Evolutionary conservation across 2,329 filamentous ascomycete genomes (phyloP), one percentile per base, ranked within the genome.

Genomic region (Scedosporium apiospermum): DNA sequence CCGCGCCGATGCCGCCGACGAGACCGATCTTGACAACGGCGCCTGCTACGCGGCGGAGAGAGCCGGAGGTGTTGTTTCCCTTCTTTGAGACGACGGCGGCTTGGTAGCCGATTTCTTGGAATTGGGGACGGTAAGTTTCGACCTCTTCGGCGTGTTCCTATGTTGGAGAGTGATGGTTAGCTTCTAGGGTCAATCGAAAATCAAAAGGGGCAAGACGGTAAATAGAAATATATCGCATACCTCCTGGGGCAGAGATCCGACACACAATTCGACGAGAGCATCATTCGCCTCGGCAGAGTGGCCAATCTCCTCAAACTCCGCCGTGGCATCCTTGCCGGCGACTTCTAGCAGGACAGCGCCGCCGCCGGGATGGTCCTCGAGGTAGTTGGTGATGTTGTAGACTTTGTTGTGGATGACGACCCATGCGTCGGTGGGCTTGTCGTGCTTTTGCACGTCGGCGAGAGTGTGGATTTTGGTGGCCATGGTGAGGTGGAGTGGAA

Each of bases 231-330:
- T 49, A 49, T 21, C 26, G 16, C 58, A 16, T 60, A 49, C 58
- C 41, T 60, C 58, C 30, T 60, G 9, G 1, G 58, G 41, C 1
- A 76, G 69, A 34, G 70, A 72, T 18, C 77, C 78, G 41, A 80
- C 58, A 49, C 66, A 66, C 61, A 71, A 77, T 12, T 69, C 64
- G 2, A 69, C 70, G 72, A 80, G 75, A 57, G 78, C 75, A 46
- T 78, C 77, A 60, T 69, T 72, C 2, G 78, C 78, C 62, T 81
- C 79, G 26, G 91, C 88, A 57, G 88, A 91, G 78, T 96, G 91
- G 55, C 90, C 90, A 44, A 91, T 89, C 69, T 93, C 88, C 76
- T 95, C 90, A 70, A 93, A 95, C 51, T 86, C 88, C 71, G 90
- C 87, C 53, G 88, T 90, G 58, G 88, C 87, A 75, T 95, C 90